These are phyloP conservation scores for Fraxinus paxiana DNA, from an alignment of 305 asterid genomes.

Conservation along the genomic window DNA sequence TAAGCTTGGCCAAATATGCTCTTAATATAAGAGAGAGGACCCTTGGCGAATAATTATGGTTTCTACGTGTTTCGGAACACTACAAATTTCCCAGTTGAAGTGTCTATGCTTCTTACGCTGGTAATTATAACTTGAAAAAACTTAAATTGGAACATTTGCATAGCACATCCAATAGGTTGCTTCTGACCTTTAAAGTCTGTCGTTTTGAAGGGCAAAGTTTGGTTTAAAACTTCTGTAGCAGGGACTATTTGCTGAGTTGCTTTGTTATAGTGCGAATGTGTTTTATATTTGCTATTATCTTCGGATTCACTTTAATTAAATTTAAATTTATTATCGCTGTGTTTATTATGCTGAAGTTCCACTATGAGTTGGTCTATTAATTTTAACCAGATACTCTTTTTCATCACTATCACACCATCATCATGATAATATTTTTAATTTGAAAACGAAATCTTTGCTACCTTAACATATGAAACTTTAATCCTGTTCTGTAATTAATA, in stretches of 20 bases:
- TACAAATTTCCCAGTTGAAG: background rate
- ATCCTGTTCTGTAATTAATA: background rate
- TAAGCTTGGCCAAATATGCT: background rate
- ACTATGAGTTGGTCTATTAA: background rate
- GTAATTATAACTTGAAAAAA: background rate
- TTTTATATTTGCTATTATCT: background rate
- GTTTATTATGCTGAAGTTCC: background rate
- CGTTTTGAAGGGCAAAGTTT: background rate
- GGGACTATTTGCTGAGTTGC: background rate
- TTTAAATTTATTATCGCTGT: background rate
- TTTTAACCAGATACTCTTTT: background rate
- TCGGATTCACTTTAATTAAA: background rate
- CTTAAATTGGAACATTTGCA: background rate
- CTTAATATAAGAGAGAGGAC: background rate
- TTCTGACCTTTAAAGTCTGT: background rate
- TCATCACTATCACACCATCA: background rate
- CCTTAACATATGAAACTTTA: background rate
- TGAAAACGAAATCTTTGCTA: background rate
- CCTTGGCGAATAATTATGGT: background rate
- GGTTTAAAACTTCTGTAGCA: background rate
- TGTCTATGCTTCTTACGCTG: background rate
- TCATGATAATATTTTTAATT: background rate
- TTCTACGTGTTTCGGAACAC: background rate
- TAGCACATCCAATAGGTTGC: background rate
- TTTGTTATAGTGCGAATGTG: background rate